Conservation (phyloP, 306 rosid genomes). For the peach (Prunus persica) region Prunus_persica_NCBIv2 NC_034011.1:26136001-26136500, state of each 20-base stretch:
- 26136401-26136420: slow-evolving; percentile 72
- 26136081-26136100: slow-evolving; percentile 83
- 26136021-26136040: slow-evolving; percentile 75
- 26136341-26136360: slow-evolving; percentile 57
- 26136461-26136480: slow-evolving; percentile 62
- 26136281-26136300: slow-evolving; percentile 34
- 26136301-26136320: slow-evolving; percentile 55
- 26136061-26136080: slow-evolving; percentile 71
- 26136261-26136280: slow-evolving; percentile 63
- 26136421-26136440: slow-evolving; percentile 60
- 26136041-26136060: slow-evolving; percentile 66
- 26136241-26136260: slow-evolving; percentile 79
- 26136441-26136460: slow-evolving; percentile 52
- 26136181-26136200: slow-evolving; percentile 76
- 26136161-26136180: slow-evolving; percentile 78
- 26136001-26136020: slow-evolving; percentile 70
- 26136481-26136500: slow-evolving; percentile 67
- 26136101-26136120: slow-evolving; percentile 74
- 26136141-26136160: slow-evolving; percentile 50
- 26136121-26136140: slow-evolving; percentile 49
- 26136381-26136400: slow-evolving; percentile 59
- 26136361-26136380: slow-evolving; percentile 49
- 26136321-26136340: slow-evolving; percentile 86
- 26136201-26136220: slow-evolving; percentile 38
- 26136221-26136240: slow-evolving; percentile 56